Evolutionary conservation across 345 rosid species (phyloP), one percentile per base, ranked within the genome.

Genomic region (Mercurialis annua): DNA sequence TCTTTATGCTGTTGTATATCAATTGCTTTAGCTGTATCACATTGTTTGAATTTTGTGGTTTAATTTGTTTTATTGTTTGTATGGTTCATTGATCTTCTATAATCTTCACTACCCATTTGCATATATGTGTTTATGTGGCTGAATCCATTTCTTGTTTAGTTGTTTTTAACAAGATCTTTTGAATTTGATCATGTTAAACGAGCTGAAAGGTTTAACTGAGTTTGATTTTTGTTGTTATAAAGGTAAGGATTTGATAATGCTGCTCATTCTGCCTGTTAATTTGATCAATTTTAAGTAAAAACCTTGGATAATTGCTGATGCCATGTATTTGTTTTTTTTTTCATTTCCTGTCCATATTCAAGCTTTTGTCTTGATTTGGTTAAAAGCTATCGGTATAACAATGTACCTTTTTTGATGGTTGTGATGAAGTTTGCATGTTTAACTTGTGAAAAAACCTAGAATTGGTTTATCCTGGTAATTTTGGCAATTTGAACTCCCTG

Each of bases 151-250:
- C 18, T 52, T 8, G 15, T 40, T 65, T 26, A 8, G 10, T 24
- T 1, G 53, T 31, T 23, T 65, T 36, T 23, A 54, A 36, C 26
- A 38, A 36, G 49, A 65, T 65, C 69, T 65, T 26, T 33, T 30
- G 34, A 21, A 34, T 38, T 52, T n/a, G 59, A n/a, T n/a, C 33
- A 10, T 24, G 15, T 29, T 10, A n/a, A n/a, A n/a, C 31, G 51
- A 65, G 63, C 9, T 50, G 27, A 52, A 53, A 26, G 11, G 8
- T n/a, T 53, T 53, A 1, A 33, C 6, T 26, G 18, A n/a, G 58
- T 24, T 26, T 53, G n/a, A 53, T 53, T 10, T 14, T 11, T 53
- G 12, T 10, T 10, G 14, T 34, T 4, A 4, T 34, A 12, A n/a
- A 8, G 42, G 61, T 54, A 18, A 53, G 18, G 38, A 54, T 10